Percentiles rank a stretch among this genome's conserved stretches.
phyloP scores from a whole-genome alignment of 1,284 basidiomycete species.

The Leccinum subfulvum region DNA sequence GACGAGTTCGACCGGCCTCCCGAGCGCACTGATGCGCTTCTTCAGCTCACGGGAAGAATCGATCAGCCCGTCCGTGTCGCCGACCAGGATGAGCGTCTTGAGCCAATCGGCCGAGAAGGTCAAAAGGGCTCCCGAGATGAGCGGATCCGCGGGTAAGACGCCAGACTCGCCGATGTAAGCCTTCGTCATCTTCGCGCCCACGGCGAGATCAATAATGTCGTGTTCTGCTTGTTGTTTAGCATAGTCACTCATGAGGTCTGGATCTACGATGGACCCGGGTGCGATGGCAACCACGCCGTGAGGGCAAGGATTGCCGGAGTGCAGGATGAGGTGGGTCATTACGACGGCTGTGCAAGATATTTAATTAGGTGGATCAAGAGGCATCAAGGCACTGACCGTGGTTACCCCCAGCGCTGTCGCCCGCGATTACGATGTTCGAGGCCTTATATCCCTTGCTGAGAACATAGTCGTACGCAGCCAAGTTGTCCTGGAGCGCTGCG shows the following conservation, averaged over 20 bases:
- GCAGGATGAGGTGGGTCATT: neutral
- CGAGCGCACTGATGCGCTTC: conserved; percentile 4
- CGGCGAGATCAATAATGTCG: conserved; percentile 11
- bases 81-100: conserved; percentile 25
- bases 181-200: fast-evolving
- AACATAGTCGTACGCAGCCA: conserved; percentile 28
- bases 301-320: neutral
- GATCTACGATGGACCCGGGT: neutral
- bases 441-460: conserved; percentile 22
- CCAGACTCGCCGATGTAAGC: conserved; percentile 17
- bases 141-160: conserved; percentile 14
- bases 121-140: conserved; percentile 21
- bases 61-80: conserved; percentile 20
- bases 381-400: conserved; percentile 15
- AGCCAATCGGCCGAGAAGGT: conserved; percentile 24
- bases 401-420: conserved; percentile 30
- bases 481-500: conserved; percentile 25
- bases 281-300: neutral
- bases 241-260: neutral
- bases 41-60: conserved; percentile 13
- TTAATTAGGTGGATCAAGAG: neutral
- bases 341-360: neutral
- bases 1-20: conserved; percentile 20
- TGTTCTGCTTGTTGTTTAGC: neutral
- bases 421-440: conserved; percentile 21